These are phyloP conservation scores for Aegilops tauschii DNA, from an alignment of 176 grass and related monocot genomes.

Conservation along the genomic window DNA sequence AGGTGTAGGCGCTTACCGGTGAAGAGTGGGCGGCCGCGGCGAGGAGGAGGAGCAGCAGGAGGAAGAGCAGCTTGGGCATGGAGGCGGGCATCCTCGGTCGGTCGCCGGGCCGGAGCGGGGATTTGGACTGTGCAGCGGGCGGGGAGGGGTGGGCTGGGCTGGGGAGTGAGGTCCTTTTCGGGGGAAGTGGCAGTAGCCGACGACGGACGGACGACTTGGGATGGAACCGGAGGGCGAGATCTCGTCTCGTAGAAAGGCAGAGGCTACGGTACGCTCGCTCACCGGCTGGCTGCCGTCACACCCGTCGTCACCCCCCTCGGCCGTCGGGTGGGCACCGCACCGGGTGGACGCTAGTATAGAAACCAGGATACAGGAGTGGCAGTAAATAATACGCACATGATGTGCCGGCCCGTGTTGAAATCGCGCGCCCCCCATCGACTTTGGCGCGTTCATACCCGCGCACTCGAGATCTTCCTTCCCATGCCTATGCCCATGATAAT, in stretches of 20 bases:
- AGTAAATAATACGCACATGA: not conserved
- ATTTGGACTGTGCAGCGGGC: slow-evolving; percentile 3
- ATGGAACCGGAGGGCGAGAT: not conserved
- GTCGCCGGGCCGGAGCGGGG: not conserved
- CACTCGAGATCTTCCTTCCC: too few species aligned
- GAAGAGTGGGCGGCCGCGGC: slow-evolving; percentile 18
- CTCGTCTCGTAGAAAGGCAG: not conserved
- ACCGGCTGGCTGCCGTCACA: too few species aligned
- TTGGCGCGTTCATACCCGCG: not conserved
- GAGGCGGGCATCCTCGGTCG: not conserved
- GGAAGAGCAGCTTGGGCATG: slow-evolving; percentile 17
- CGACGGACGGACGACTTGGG: not conserved
- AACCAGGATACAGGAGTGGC: too few species aligned
- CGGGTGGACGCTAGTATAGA: too few species aligned
- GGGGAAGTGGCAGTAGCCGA: not conserved
- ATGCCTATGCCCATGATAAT: too few species aligned
- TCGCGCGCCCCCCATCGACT: not conserved
- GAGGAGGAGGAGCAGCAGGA: slow-evolving; percentile 41
- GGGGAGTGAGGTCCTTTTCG: not conserved
- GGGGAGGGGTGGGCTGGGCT: not conserved
- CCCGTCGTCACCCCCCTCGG: too few species aligned
- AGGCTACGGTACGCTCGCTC: not conserved
- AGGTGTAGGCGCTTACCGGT: slow-evolving; percentile 1
- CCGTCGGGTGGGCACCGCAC: too few species aligned
- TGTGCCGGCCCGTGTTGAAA: not conserved